These are phyloP conservation scores for Kodamaea sagamina DNA, from an alignment of 805 yeast species.

Conservation along the genomic window DNA sequence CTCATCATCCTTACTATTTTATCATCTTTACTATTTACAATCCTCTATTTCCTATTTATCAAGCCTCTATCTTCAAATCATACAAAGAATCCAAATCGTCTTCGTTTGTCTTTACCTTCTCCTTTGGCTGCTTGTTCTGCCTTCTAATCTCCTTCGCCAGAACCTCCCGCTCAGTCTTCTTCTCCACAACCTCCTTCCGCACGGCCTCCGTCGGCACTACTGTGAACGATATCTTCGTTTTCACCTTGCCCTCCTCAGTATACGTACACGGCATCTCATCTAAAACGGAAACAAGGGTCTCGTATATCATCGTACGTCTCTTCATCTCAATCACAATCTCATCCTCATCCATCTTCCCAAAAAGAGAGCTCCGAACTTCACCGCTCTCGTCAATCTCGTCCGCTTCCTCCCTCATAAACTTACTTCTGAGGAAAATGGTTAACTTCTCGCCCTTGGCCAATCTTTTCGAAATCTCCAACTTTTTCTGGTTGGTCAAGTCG, in stretches of 20 bases:
- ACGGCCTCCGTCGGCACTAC: slow-evolving; percentile 17
- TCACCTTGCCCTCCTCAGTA: slow-evolving; percentile 30
- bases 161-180: slow-evolving; percentile 12
- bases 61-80: slow-evolving; percentile 42
- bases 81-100: slow-evolving; percentile 44
- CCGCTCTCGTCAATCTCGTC: slow-evolving; percentile 16
- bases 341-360: slow-evolving; percentile 14
- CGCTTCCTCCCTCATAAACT: slow-evolving; percentile 20
- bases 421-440: slow-evolving; percentile 25
- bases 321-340: slow-evolving; percentile 21
- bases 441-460: slow-evolving; percentile 47
- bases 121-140: slow-evolving; percentile 19
- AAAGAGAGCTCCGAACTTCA: slow-evolving; percentile 9
- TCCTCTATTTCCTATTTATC: background rate
- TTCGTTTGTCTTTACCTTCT: slow-evolving; percentile 22
- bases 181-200: slow-evolving; percentile 10
- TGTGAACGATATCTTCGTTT: slow-evolving; percentile 26
- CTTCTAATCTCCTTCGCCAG: slow-evolving; percentile 12
- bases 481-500: slow-evolving; percentile 55
- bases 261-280: slow-evolving; percentile 32
- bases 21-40: no score
- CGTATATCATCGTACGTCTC: slow-evolving; percentile 33
- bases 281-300: slow-evolving; percentile 28
- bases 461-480: slow-evolving; percentile 48
- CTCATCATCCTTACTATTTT: no score